phyloP scores from a whole-genome alignment of 176 grass and related monocot species.

The Aegilops sharonensis region DNA sequence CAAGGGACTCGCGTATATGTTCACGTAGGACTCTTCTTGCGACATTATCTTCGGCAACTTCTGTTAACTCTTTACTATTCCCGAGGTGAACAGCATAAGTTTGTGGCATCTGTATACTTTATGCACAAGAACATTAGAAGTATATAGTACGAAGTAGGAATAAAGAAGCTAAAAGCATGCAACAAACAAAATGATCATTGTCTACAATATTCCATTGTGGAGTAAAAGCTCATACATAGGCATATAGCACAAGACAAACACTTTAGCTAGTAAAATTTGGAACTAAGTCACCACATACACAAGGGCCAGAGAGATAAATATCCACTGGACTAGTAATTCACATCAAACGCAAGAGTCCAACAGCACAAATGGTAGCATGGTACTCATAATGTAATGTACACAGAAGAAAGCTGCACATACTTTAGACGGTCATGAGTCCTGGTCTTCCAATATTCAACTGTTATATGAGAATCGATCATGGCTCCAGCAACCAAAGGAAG shows the following conservation, averaged over 20 bases:
- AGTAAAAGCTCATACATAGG: conserved; percentile 19
- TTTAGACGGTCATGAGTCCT: conserved; percentile 81
- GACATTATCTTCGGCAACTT: conserved; percentile 75
- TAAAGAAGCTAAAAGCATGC: conserved; percentile 4
- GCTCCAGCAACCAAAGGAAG: conserved; percentile 81
- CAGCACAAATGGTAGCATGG: conserved; percentile 4
- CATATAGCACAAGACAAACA: background rate
- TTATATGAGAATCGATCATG: conserved; percentile 95
- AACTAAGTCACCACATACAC: background rate
- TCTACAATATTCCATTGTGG: conserved; percentile 2
- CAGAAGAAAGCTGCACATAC: conserved; percentile 51
- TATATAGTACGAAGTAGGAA: conserved; percentile 19
- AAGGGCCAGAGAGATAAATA: conserved; percentile 16
- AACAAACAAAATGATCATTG: background rate
- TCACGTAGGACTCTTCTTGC: conserved; percentile 75
- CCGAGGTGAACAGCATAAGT: conserved; percentile 94
- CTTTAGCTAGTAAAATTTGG: conserved; percentile 18
- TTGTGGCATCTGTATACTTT: conserved; percentile 96
- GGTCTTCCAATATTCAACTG: conserved; percentile 90
- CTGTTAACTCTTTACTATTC: conserved; percentile 92
- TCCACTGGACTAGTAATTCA: background rate
- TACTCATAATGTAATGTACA: conserved; percentile 20
- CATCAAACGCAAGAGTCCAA: background rate
- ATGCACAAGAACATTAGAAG: conserved; percentile 24
- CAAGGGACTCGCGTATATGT: conserved; percentile 75